Conservation (phyloP, 371 early-diverging fungal genomes). For the Haplosporangium sp. region DNA sequence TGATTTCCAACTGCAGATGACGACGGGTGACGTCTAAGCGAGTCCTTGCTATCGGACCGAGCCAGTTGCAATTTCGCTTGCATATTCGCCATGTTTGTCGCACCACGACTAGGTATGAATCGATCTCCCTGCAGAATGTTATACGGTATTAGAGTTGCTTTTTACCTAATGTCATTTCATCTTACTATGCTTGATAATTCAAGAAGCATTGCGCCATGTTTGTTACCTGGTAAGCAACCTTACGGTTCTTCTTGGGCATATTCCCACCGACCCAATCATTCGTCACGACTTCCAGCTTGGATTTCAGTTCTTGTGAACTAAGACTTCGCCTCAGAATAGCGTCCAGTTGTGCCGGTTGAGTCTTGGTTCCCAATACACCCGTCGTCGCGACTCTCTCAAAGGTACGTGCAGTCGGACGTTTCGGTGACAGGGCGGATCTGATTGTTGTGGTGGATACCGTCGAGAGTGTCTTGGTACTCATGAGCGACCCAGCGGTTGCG, state of each 20-base stretch:
- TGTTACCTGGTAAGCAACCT: slow-evolving; percentile 26
- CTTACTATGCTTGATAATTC: neutral
- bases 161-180: neutral
- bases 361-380: neutral
- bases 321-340: slow-evolving; percentile 33
- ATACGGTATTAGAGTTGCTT: neutral
- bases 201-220: neutral
- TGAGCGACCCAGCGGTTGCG: no score
- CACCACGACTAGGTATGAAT: slow-evolving; percentile 46
- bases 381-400: slow-evolving; percentile 17
- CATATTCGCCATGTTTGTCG: slow-evolving; percentile 25
- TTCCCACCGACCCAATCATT: slow-evolving; percentile 28
- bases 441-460: slow-evolving; percentile 2
- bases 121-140: slow-evolving; percentile 32
- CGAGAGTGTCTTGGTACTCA: no score
- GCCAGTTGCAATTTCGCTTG: slow-evolving; percentile 42
- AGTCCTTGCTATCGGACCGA: neutral
- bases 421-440: no score
- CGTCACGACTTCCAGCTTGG: slow-evolving; percentile 45
- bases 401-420: neutral
- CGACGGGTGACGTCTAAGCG: neutral
- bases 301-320: slow-evolving; percentile 26
- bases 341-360: slow-evolving; percentile 16
- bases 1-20: neutral
- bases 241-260: slow-evolving; percentile 37